Base-by-base conservation (phyloP, 1,139 yeast species). In the Zygosaccharomyces sapae region DNA sequence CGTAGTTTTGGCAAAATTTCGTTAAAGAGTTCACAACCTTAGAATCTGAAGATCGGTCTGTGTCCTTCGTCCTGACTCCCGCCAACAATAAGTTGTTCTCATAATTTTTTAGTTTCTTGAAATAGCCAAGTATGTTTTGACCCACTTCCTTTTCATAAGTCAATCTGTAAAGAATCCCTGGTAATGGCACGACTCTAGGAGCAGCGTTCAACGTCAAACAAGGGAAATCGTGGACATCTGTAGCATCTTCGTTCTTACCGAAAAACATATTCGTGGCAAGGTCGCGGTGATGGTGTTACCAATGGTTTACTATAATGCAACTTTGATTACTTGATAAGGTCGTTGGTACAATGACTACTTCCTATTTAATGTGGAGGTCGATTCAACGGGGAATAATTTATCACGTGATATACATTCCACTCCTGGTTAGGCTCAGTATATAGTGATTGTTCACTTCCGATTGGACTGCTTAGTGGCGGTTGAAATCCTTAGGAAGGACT, bases 131-230 rank as follows among this genome's bases (percentile, higher is more conserved):
- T 27, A 80, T 63, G 1, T 75, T 71, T 5, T 77, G 73, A 1
- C 81, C 83, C 47, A 74, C 73, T 52, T 70, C 68, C 44, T 75
- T 67, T 33, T 75, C 66, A 48, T 80, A 76, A 1, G 79, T 70
- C 12, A 80, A 79, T 51, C 78, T 74, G 62, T 81, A 81, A 25
- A 79, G 71, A 43, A 80, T 75, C 0, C 86, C 86, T 0, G 87
- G 86, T 10, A 81, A 61, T 33, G 80, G 69, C 10, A 81, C 78
- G 49, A 80, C 56, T 1, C 55, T 46, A 1, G 66, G 58, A 6
- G 53, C 46, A 16, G 45, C 49, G 13, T 48, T 33, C 19, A 56
- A 46, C 6, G 49, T 46, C 33, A 58, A 47, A 44, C 62, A 58
- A 9, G 58, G 58, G 20, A 55, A 52, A 18, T 22, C 29, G 25